Evolutionary conservation across 139 green algal species (phyloP), one percentile per base, ranked within the genome.

Genomic region (Chlorella sp.): DNA sequence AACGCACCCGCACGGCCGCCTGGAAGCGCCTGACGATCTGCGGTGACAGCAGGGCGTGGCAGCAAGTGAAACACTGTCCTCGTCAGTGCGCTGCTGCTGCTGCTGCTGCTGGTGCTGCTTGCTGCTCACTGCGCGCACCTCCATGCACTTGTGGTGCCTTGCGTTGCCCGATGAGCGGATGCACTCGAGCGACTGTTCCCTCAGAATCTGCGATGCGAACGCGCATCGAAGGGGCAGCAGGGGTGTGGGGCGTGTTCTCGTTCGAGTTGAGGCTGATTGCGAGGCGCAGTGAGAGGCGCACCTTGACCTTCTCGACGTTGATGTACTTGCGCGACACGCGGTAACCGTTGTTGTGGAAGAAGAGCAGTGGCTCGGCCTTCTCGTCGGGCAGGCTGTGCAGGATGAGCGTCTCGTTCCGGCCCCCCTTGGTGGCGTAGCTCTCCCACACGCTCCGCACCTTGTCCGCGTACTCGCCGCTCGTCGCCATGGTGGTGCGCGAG

Each of bases 301-400:
- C 80, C 80, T 80, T 85, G 50, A 80, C 69, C 69, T 85, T 85
- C 75, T 85, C 80, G 32, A 73, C 65, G 35, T 85, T 85, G 49
- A 85, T 82, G 59, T 80, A 85, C 65, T 85, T 85, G 31, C 80
- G 72, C 0, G 80, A 85, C 1, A 75, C 80, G 5, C 80, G 64
- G 31, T 85, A 85, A 64, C 82, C 82, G 33, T 68, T 78, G 75
- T 85, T 85, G 73, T 85, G 80, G 32, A 78, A 82, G 59, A 85
- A 82, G 35, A 85, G 74, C 24, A 76, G 64, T 1, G 80, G 80
- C 75, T 82, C 80, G 42, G 70, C 80, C 59, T 77, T 82, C 80
- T 85, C 80, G 49, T 82, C 69, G 49, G 67, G 63, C 59, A 85
- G 42, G 2, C 36, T 70, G 36, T 85, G 80, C 59, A 85, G 32